Conservation (phyloP, 352 stramenopile genomes). For the Ochromonadaceae sp. region DNA sequence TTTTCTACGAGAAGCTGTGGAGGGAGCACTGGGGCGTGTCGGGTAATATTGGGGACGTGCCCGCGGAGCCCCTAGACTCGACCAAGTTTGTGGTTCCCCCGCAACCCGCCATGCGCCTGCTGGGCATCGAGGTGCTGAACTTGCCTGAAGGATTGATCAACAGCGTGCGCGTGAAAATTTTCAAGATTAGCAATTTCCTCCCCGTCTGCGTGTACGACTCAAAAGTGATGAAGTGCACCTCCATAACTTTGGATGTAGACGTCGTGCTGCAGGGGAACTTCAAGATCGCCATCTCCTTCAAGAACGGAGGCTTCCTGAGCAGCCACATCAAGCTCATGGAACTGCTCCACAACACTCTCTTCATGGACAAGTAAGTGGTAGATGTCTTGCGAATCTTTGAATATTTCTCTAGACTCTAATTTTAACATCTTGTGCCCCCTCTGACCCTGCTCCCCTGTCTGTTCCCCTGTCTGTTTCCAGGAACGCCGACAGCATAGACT, state of each 20-base stretch:
- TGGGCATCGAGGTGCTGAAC: not conserved
- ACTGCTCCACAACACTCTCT: constrained; percentile 12
- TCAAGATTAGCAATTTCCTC: constrained; percentile 1
- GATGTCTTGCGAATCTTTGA: not conserved
- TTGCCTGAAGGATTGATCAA: not conserved
- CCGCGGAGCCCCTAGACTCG: too few relatives aligned
- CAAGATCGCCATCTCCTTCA: not conserved
- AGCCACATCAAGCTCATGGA: not conserved
- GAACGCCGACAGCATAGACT: not conserved
- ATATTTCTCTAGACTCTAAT: not conserved
- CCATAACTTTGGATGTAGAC: not conserved
- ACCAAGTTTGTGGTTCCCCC: not conserved
- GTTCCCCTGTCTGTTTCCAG: not conserved
- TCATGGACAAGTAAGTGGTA: not conserved
- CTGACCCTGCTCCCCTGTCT: not conserved
- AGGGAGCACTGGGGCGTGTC: not conserved
- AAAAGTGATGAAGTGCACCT: not conserved
- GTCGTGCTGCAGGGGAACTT: not conserved
- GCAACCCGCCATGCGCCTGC: not conserved
- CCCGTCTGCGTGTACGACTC: not conserved
- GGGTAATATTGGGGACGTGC: constrained; percentile 11
- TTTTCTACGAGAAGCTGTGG: constrained; percentile 35
- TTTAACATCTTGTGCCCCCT: not conserved
- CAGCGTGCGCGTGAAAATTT: not conserved
- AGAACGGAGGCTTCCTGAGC: not conserved